A percentile compares a stretch with the other conserved stretches of the same genome.
phyloP scores from a whole-genome alignment of 352 stramenopile genomes.

The Pythium graminicola region DNA sequence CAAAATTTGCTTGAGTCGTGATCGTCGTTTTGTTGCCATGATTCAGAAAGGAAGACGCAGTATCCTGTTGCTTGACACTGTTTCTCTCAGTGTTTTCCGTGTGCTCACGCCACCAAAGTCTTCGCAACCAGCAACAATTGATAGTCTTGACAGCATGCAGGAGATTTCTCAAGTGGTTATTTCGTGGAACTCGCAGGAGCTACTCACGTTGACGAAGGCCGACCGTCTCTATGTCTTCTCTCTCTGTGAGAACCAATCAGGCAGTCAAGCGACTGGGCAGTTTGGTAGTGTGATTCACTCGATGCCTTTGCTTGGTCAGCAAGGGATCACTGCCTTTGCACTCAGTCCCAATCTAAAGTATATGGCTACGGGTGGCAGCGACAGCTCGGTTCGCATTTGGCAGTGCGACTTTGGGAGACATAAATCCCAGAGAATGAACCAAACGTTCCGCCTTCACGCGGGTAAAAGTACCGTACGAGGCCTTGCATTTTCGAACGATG shows the following conservation, averaged over 20 bases:
- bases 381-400: constrained; percentile 61
- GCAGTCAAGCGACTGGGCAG: neutral
- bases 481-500: constrained; percentile 39
- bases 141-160: neutral
- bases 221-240: constrained; percentile 59
- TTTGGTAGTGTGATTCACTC: constrained; percentile 36
- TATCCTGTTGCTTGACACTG: constrained; percentile 20
- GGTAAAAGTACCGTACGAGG: constrained; percentile 31
- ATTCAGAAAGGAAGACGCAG: constrained; percentile 15
- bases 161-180: constrained; percentile 41
- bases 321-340: constrained; percentile 40
- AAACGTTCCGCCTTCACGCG: constrained; percentile 42
- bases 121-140: constrained; percentile 8
- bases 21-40: constrained; percentile 21
- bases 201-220: constrained; percentile 40
- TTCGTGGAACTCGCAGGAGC: constrained; percentile 37
- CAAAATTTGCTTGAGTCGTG: constrained; percentile 21
- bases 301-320: constrained; percentile 46
- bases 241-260: constrained; percentile 12
- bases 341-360: constrained; percentile 60
- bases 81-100: constrained; percentile 22
- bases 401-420: constrained; percentile 44
- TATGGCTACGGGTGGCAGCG: constrained; percentile 44
- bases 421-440: constrained; percentile 42
- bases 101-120: constrained; percentile 31